phyloP scores from a whole-genome alignment of 2,329 filamentous ascomycete species.

The Ambrosiella beaveri region DNA sequence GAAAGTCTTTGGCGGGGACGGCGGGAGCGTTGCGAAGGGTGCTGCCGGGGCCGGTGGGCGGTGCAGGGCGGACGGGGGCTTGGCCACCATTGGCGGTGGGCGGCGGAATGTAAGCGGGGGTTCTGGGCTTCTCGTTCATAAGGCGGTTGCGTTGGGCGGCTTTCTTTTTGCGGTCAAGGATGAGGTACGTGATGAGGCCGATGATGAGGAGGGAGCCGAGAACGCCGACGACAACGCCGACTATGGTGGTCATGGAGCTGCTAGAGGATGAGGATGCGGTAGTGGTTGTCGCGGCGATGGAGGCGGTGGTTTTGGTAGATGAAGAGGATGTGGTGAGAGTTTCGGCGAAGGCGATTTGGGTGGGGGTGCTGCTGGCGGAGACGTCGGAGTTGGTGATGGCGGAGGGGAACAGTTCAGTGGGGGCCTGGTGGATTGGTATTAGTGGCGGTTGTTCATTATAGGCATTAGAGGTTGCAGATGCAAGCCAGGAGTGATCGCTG shows the following conservation, averaged over 20 bases:
- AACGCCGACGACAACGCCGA: slow-evolving; percentile 72
- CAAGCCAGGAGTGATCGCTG: neutral
- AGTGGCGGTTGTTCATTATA: neutral
- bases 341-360: slow-evolving; percentile 9
- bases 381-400: slow-evolving; percentile 7
- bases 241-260: slow-evolving; percentile 35
- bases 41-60: slow-evolving; percentile 10
- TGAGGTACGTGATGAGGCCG: slow-evolving; percentile 50
- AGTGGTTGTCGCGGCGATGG: slow-evolving; percentile 6
- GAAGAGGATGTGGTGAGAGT: slow-evolving; percentile 15
- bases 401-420: slow-evolving; percentile 6
- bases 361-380: slow-evolving; percentile 15
- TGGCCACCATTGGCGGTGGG: slow-evolving; percentile 2
- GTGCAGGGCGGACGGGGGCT: slow-evolving; percentile 9
- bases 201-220: slow-evolving; percentile 51
- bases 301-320: slow-evolving; percentile 14
- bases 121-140: slow-evolving; percentile 12
- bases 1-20: slow-evolving; percentile 8
- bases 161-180: slow-evolving; percentile 55
- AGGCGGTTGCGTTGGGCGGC: slow-evolving; percentile 34
- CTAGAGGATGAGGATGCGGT: slow-evolving; percentile 15
- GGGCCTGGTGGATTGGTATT: neutral
- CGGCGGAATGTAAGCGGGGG: neutral
- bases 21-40: slow-evolving; percentile 5
- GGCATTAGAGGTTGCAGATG: neutral